Base-by-base conservation (phyloP, 768 basidiomycete genomes). In the Cyclocybe aegerita region DNA sequence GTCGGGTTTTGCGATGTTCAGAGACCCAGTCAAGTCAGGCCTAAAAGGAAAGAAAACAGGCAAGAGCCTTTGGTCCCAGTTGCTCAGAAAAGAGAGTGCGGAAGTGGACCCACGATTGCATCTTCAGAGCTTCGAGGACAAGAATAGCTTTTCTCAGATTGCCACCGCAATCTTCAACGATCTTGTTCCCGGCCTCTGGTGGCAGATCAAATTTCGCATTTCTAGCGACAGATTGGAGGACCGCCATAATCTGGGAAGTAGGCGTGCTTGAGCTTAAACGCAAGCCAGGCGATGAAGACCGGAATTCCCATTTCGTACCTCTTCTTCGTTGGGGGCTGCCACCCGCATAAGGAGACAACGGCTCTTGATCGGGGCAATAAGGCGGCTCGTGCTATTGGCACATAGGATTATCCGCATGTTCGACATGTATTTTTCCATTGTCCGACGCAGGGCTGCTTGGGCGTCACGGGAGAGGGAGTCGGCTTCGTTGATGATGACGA, bases 381-480 rank as follows among this genome's bases (percentile, higher is more conserved):
- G 86, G 57, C 88, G 87, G 63, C 89, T 90, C 3, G 96, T 98
- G 64, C 90, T 93, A 68, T 94, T 95, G 15, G 95, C 94, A 65
- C 95, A 98, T 0, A 99, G 78, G 58, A 99, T 96, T 61, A 99
- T 87, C 29, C 96, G 85, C 82, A 99, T 82, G 66, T 98, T 99
- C 37, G 87, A 85, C 90, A 97, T 98, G 75, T 96, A 98, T 70
- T 98, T 98, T 66, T 99, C 96, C 96, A 98, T 99, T 8, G 96
- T 99, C 50, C 96, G 80, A 61, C 96, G 86, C 32, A 99, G 80
- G 7, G 96, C 96, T 0, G 96, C 94, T 73, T 99, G 96, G 1
- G 96, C 96, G 70, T 99, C 96, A 47, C 96, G 86, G 9, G 92
- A 86, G 37, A 99, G 79, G 0, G 91, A 87, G 66, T 99, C 96